phyloP scores from a whole-genome alignment of 2,329 filamentous ascomycete species.

The Penicillium sp. region DNA sequence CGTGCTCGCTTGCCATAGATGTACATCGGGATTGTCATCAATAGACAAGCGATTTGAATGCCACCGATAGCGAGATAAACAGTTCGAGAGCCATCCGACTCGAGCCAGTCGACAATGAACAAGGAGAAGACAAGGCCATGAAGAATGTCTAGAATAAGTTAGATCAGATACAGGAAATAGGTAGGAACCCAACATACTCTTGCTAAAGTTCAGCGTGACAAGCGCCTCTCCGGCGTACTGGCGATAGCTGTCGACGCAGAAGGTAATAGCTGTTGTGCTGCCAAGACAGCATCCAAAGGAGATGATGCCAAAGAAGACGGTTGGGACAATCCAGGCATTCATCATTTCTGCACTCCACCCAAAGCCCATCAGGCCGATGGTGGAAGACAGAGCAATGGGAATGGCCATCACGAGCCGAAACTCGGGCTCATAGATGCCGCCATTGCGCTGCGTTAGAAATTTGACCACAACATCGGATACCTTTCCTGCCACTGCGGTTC shows the following conservation, averaged over 20 bases:
- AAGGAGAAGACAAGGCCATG: conserved; percentile 84
- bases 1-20: conserved; percentile 83
- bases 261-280: conserved; percentile 86
- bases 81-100: conserved; percentile 63
- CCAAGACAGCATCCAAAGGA: conserved; percentile 89
- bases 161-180: conserved; percentile 1
- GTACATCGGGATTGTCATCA: conserved; percentile 83
- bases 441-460: conserved; percentile 75
- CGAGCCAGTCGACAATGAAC: conserved; percentile 82
- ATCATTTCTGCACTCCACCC: conserved; percentile 79
- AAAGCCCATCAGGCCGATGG: conserved; percentile 86
- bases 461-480: conserved; percentile 80
- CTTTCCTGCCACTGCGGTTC: conserved; percentile 85
- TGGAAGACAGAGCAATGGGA: conserved; percentile 71
- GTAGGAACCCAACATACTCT: conserved; percentile 51
- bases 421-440: conserved; percentile 92
- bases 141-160: conserved; percentile 56
- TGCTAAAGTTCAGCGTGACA: conserved; percentile 89
- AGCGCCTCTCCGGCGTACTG: conserved; percentile 91
- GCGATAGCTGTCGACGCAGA: conserved; percentile 86
- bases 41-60: conserved; percentile 71
- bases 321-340: conserved; percentile 85
- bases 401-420: conserved; percentile 83
- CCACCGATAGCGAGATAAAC: conserved; percentile 80
- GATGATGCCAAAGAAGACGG: conserved; percentile 84